These are phyloP conservation scores for Lentinula raphanica DNA, from an alignment of 768 basidiomycete species.

Conservation along the genomic window DNA sequence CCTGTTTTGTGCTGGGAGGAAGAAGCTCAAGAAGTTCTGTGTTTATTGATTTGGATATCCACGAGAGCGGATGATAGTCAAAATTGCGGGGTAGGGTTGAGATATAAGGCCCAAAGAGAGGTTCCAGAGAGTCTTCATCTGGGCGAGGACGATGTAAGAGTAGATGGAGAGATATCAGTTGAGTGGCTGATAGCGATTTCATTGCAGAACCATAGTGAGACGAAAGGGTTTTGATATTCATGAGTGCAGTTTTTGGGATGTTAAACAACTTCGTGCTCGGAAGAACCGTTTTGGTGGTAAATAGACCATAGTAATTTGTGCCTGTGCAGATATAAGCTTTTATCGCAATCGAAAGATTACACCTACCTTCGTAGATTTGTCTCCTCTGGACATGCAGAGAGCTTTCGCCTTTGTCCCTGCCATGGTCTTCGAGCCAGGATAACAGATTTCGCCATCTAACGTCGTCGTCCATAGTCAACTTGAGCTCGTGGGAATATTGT, in stretches of 20 bases:
- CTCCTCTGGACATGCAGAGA: conserved; percentile 49
- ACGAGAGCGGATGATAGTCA: conserved; percentile 76
- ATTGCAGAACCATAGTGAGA: conserved; percentile 45
- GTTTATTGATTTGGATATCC: conserved; percentile 42
- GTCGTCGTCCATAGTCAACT: neutral
- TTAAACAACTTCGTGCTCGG: conserved; percentile 58
- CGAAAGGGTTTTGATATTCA: conserved; percentile 69
- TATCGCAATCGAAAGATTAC: neutral
- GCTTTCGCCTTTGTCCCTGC: conserved; percentile 36
- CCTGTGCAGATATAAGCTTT: neutral
- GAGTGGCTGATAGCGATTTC: conserved; percentile 49
- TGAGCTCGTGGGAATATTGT: neutral
- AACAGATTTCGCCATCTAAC: conserved; percentile 44
- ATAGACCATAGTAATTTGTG: conserved; percentile 63
- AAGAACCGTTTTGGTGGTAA: conserved; percentile 37
- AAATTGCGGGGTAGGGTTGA: conserved; percentile 72
- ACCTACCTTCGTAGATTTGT: conserved; percentile 34
- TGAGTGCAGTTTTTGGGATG: conserved; percentile 62
- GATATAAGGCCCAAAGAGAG: conserved; percentile 71
- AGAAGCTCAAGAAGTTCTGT: conserved; percentile 34
- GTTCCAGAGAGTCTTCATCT: conserved; percentile 42
- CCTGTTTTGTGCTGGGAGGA: conserved; percentile 40
- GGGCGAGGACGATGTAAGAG: conserved; percentile 53
- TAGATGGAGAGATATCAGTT: conserved; percentile 79
- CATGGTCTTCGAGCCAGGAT: conserved; percentile 46